phyloP scores from a whole-genome alignment of 2,329 filamentous ascomycete genomes.

The Ceratocystis cubensis region DNA sequence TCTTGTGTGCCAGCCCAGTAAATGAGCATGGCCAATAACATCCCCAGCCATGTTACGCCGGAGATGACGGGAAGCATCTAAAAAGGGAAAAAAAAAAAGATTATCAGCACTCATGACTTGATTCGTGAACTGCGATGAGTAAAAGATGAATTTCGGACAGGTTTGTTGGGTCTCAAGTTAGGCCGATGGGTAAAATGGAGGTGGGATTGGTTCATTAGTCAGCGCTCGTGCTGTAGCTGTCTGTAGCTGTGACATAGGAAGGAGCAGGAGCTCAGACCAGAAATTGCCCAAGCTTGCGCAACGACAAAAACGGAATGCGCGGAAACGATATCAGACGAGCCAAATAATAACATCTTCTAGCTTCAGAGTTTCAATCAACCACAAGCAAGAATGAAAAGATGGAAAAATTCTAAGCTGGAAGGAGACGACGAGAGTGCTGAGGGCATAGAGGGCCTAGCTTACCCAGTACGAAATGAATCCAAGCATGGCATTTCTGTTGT shows the following conservation, averaged over 20 bases:
- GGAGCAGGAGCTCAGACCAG: slow-evolving; percentile 3
- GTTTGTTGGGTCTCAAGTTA: no score
- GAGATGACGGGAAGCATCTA: slow-evolving; percentile 58
- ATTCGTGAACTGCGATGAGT: not conserved
- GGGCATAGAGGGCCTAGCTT: not conserved
- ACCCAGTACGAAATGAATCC: slow-evolving; percentile 21
- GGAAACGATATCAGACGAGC: not conserved
- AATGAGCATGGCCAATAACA: slow-evolving; percentile 57
- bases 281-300: not conserved
- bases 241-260: not conserved
- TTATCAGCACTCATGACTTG: not conserved
- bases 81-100: not conserved
- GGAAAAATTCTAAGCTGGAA: not conserved
- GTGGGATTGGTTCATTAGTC: not conserved
- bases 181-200: not conserved
- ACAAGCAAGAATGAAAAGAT: not conserved
- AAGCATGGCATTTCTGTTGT: slow-evolving; percentile 10
- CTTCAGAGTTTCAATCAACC: no score
- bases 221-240: not conserved
- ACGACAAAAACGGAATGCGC: not conserved
- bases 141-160: not conserved
- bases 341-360: not conserved
- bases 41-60: slow-evolving; percentile 51
- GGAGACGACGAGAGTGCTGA: not conserved
- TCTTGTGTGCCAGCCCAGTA: slow-evolving; percentile 51